Conservation (phyloP, 495 filamentous ascomycete genomes). For the Daldinia grandis region DNA sequence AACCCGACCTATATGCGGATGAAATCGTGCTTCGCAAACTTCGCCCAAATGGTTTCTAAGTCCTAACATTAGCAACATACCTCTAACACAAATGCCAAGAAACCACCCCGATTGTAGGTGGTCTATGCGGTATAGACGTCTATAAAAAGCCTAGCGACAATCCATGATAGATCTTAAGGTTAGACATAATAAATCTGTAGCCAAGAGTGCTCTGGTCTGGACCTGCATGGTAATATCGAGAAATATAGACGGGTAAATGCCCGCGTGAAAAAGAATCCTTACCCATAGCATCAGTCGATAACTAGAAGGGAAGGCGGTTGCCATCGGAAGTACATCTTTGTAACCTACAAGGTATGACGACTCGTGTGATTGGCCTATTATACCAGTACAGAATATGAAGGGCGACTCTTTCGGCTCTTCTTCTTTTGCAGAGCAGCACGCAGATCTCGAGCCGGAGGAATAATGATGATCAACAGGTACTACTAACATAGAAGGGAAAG, state of each 20-base stretch:
- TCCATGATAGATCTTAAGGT: slow-evolving; percentile 14
- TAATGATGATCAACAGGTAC: background rate
- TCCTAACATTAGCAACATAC: slow-evolving; percentile 15
- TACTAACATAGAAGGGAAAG: background rate
- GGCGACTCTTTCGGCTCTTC: slow-evolving; percentile 34
- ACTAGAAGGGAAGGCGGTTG: slow-evolving; percentile 37
- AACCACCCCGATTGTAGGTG: slow-evolving; percentile 1
- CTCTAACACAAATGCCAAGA: slow-evolving; percentile 28
- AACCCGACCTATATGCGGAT: slow-evolving; percentile 7
- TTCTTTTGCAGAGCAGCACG: slow-evolving; percentile 8
- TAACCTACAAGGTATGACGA: slow-evolving; percentile 11
- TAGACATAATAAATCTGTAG: background rate
- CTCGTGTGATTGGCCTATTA: slow-evolving; percentile 26
- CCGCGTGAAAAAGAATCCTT: slow-evolving; percentile 12
- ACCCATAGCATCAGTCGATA: slow-evolving; percentile 21
- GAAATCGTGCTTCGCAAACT: slow-evolving; percentile 12
- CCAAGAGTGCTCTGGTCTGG: slow-evolving; percentile 18
- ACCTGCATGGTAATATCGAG: slow-evolving; percentile 37
- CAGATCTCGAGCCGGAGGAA: slow-evolving; percentile 10
- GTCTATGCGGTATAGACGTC: slow-evolving; percentile 5
- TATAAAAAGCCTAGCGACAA: slow-evolving; percentile 28
- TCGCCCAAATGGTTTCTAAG: slow-evolving; percentile 12
- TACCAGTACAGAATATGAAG: slow-evolving; percentile 11
- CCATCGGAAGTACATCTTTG: slow-evolving; percentile 20
- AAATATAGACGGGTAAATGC: slow-evolving; percentile 40